Conservation (phyloP, 148 eudicot genomes). For the Cornus kousa region DNA sequence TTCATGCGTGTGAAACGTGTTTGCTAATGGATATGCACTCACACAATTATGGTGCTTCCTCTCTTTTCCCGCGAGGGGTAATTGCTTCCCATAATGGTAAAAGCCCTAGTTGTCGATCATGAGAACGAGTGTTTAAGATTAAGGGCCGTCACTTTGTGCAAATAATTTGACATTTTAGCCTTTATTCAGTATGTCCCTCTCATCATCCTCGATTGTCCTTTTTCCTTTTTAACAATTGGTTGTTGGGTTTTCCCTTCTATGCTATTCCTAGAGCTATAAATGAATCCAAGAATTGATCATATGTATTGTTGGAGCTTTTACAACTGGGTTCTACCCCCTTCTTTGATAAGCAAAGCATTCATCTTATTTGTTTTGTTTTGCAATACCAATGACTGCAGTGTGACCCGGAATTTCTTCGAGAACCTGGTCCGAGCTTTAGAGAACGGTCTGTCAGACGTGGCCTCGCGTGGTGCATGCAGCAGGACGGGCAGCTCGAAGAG, state of each 20-base stretch:
- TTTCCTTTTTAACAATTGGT: background rate
- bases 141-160: background rate
- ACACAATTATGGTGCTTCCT: no score
- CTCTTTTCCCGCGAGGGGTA: no score
- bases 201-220: background rate
- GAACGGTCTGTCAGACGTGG: slow-evolving; percentile 79
- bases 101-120: no score
- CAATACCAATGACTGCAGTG: slow-evolving; percentile 35
- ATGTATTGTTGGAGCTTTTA: background rate
- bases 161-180: background rate
- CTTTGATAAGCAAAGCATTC: background rate
- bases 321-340: background rate
- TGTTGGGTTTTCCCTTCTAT: slow-evolving; percentile 1
- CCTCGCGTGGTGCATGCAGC: slow-evolving; percentile 51
- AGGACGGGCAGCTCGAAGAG: slow-evolving; percentile 55
- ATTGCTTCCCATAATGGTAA: no score
- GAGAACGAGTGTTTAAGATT: background rate
- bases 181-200: background rate
- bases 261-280: background rate
- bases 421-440: slow-evolving; percentile 87
- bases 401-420: slow-evolving; percentile 85
- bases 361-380: background rate
- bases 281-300: background rate
- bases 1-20: no score
- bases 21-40: no score